A percentile compares a stretch with the other conserved stretches of the same genome.
These are phyloP conservation scores for Aechmea fasciata DNA, from an alignment of 176 grass and related monocot species.

Conservation along the genomic window DNA sequence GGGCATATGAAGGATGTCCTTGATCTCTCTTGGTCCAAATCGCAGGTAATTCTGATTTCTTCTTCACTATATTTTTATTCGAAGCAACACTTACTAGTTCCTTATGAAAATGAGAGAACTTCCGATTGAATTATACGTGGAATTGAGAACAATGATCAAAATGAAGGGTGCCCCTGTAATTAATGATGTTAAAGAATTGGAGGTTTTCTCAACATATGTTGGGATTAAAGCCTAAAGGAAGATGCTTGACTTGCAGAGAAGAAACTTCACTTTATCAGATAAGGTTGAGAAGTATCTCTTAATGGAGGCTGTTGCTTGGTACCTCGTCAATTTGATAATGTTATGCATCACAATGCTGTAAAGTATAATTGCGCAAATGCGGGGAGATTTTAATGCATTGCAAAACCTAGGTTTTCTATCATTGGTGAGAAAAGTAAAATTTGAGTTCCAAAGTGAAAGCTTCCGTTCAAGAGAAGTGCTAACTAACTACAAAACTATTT, in stretches of 20 bases:
- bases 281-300: too few species aligned
- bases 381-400: background rate
- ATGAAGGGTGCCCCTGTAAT: background rate
- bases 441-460: background rate
- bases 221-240: too few species aligned
- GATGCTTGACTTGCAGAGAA: too few species aligned
- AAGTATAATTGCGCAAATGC: too few species aligned
- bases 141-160: background rate
- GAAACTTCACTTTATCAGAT: too few species aligned
- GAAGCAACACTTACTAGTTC: background rate
- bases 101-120: background rate
- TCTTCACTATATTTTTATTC: constrained; percentile 2
- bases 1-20: constrained; percentile 82
- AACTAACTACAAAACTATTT: too few species aligned
- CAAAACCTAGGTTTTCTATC: background rate
- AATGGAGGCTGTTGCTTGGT: too few species aligned
- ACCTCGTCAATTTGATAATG: too few species aligned
- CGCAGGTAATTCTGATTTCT: constrained; percentile 44
- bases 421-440: background rate
- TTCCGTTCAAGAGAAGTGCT: too few species aligned
- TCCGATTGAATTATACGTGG: background rate
- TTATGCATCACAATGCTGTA: too few species aligned
- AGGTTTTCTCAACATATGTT: background rate
- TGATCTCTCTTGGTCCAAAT: constrained; percentile 97
- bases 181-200: too few species aligned